Percentiles rank a stretch among this genome's conserved stretches.
These are phyloP conservation scores for Verbena officinalis DNA, from an alignment of 257 asterid genomes.

Conservation along the genomic window DNA sequence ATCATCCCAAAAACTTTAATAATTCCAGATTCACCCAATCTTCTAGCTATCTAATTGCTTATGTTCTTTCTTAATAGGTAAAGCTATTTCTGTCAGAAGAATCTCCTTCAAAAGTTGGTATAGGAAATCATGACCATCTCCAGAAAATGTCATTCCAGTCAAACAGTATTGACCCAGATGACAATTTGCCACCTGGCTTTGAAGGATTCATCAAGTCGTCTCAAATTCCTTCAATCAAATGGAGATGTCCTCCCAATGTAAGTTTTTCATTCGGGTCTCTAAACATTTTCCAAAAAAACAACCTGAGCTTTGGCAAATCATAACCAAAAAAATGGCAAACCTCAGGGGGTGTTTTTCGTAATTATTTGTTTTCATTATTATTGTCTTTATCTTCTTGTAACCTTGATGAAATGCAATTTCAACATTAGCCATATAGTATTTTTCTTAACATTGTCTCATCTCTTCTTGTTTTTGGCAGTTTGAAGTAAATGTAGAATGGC, in stretches of 20 bases:
- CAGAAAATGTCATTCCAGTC: conserved; percentile 48
- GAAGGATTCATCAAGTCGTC: conserved; percentile 48
- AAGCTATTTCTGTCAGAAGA: conserved; percentile 63
- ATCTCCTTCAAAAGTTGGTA: conserved; percentile 61
- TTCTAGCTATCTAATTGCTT: conserved; percentile 3
- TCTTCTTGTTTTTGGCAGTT: conserved; percentile 41
- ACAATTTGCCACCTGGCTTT: conserved; percentile 69
- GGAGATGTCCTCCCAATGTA: conserved; percentile 58
- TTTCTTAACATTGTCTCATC: neutral
- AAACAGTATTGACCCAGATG: conserved; percentile 39
- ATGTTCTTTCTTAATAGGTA: conserved; percentile 42
- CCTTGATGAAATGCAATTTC: too few species aligned
- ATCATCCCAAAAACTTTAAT: too few species aligned
- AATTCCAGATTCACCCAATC: neutral
- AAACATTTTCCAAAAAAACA: too few species aligned
- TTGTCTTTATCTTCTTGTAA: neutral
- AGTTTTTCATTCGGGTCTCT: too few species aligned
- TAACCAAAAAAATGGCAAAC: too few species aligned
- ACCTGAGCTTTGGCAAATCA: too few species aligned
- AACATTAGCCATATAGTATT: too few species aligned
- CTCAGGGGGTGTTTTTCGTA: too few species aligned
- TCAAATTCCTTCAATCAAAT: conserved; percentile 55
- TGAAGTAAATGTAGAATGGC: conserved; percentile 43
- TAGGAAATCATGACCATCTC: conserved; percentile 55
- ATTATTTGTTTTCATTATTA: conserved; percentile 12